phyloP scores from a whole-genome alignment of 768 basidiomycete genomes.

The Arthromyces matolae region DNA sequence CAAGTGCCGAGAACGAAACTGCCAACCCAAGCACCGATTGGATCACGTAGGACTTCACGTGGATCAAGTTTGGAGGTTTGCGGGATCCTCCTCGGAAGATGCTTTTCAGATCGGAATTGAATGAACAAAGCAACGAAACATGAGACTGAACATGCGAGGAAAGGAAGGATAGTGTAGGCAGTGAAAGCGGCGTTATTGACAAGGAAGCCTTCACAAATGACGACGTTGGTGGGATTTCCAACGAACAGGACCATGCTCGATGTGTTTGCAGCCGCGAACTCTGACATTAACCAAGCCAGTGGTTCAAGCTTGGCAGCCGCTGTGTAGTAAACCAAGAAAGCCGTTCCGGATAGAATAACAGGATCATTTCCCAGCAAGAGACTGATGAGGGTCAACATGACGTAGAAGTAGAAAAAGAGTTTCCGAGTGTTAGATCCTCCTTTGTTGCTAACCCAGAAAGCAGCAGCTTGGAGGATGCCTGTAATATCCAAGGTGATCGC shows the following conservation, averaged over 20 bases:
- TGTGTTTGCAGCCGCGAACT: slow-evolving; percentile 79
- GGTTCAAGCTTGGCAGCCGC: slow-evolving; percentile 55
- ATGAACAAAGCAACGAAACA: slow-evolving; percentile 56
- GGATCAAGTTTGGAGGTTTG: slow-evolving; percentile 39
- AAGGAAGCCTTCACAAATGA: slow-evolving; percentile 83
- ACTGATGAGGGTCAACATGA: slow-evolving; percentile 77
- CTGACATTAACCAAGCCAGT: slow-evolving; percentile 67
- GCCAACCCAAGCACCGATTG: slow-evolving; percentile 71
- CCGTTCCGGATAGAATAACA: slow-evolving; percentile 88
- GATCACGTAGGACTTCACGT: slow-evolving; percentile 67
- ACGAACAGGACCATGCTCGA: slow-evolving; percentile 75
- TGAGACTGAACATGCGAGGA: slow-evolving; percentile 60
- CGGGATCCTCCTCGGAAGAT: slow-evolving; percentile 47
- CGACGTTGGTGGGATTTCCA: slow-evolving; percentile 93
- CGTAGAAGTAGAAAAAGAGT: slow-evolving; percentile 79
- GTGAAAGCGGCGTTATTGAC: slow-evolving; percentile 79
- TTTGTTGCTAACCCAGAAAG: slow-evolving; percentile 84
- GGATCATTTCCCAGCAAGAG: slow-evolving; percentile 90
- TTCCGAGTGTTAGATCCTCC: slow-evolving; percentile 71
- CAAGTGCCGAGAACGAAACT: slow-evolving; percentile 61
- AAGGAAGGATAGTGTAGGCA: slow-evolving; percentile 81
- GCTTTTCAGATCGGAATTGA: slow-evolving; percentile 54
- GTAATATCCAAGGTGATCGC: slow-evolving; percentile 89
- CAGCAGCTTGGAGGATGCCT: slow-evolving; percentile 82
- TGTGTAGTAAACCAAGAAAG: slow-evolving; percentile 89